Evolutionary conservation across 805 yeast species (phyloP).

Genomic region (Lipomyces yamanashiensis): DNA sequence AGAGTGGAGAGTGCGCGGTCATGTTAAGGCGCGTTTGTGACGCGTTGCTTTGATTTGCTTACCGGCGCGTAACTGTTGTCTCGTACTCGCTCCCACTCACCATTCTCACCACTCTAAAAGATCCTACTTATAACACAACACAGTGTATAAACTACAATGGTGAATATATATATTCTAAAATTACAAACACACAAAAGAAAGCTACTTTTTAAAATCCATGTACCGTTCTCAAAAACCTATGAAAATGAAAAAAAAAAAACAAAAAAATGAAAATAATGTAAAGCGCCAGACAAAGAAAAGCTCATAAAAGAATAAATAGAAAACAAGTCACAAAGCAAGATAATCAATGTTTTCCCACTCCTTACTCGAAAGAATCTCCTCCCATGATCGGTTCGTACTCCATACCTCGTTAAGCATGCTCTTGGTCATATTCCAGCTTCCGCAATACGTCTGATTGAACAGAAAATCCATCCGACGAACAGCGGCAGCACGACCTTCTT

Average conservation of each 20-base stretch:
- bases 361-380: constrained; percentile 24
- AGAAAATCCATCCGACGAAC: constrained; percentile 18
- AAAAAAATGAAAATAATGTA: neutral
- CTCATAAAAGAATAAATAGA: neutral
- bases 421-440: constrained; percentile 26
- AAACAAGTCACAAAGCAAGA: constrained; percentile 20
- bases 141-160: neutral
- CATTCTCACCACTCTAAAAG: neutral
- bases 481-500: constrained; percentile 12
- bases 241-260: neutral
- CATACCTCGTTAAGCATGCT: constrained; percentile 23
- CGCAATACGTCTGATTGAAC: constrained; percentile 16
- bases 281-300: neutral
- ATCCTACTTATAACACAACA: neutral
- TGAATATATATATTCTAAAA: neutral
- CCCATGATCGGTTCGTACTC: constrained; percentile 26
- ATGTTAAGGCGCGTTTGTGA: neutral
- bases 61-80: neutral
- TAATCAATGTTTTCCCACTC: constrained; percentile 32
- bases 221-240: neutral
- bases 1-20: neutral
- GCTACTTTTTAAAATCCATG: constrained; percentile 5
- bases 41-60: neutral
- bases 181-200: neutral
- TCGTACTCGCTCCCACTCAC: too few species aligned